Evolutionary conservation across 2,329 filamentous ascomycete species (phyloP).

Genomic region (Phyllosticta citriasiana): DNA sequence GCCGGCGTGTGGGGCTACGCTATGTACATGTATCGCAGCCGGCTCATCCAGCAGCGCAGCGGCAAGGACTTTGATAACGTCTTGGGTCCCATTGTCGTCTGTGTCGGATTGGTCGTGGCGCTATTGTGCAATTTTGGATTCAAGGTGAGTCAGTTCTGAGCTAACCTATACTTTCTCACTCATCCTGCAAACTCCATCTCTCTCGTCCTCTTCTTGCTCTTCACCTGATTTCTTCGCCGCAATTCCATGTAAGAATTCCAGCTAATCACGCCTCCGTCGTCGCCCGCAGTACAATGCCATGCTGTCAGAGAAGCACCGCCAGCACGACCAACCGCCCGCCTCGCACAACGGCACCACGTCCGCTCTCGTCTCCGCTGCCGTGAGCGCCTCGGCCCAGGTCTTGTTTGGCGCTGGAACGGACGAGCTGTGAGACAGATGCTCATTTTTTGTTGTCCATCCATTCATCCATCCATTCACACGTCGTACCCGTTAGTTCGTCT

Average conservation of each 20-base stretch:
- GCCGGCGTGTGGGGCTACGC: conserved; percentile 79
- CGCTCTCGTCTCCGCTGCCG: background rate
- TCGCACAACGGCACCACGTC: background rate
- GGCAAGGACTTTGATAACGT: conserved; percentile 90
- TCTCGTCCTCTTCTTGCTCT: too few species aligned
- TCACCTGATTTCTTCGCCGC: too few species aligned
- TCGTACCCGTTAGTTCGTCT: too few species aligned
- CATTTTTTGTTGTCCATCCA: too few species aligned
- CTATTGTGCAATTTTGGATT: conserved; percentile 82
- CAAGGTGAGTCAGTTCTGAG: conserved; percentile 36
- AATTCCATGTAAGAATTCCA: too few species aligned
- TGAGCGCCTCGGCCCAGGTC: background rate
- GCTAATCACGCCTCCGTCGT: background rate
- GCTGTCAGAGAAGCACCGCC: background rate
- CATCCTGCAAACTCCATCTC: background rate
- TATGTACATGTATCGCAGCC: conserved; percentile 65
- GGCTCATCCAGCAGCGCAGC: conserved; percentile 74
- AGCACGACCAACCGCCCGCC: background rate
- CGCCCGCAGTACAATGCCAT: background rate
- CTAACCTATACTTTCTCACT: background rate
- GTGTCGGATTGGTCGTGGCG: conserved; percentile 65
- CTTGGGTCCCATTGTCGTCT: conserved; percentile 74
- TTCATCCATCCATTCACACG: too few species aligned
- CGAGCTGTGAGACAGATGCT: background rate
- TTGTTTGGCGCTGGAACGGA: background rate